Conservation (phyloP, 768 basidiomycete genomes). For the Cyathus striatus region DNA sequence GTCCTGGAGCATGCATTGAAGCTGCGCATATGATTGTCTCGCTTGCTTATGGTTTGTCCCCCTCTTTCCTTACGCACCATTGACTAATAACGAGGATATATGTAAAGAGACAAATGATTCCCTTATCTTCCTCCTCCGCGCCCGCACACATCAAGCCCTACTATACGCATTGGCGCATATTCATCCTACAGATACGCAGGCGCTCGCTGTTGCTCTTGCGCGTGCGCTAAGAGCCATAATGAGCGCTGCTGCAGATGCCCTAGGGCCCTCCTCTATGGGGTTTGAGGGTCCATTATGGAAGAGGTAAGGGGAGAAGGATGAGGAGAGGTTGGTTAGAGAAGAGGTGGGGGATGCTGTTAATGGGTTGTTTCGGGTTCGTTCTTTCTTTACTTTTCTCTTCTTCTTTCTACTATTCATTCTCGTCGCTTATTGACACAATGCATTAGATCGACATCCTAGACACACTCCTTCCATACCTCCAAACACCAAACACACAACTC, state of each 20-base stretch:
- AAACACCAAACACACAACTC: slow-evolving; percentile 25
- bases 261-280: slow-evolving; percentile 69
- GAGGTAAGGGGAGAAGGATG: too few species aligned
- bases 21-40: slow-evolving; percentile 75
- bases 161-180: slow-evolving; percentile 56
- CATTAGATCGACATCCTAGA: slow-evolving; percentile 63
- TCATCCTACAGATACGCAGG: slow-evolving; percentile 25
- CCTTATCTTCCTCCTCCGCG: slow-evolving; percentile 49
- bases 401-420: background rate
- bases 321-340: slow-evolving; percentile 32
- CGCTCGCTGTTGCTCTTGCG: slow-evolving; percentile 52
- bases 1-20: slow-evolving; percentile 57
- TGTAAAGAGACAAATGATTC: slow-evolving; percentile 57
- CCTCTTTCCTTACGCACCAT: background rate
- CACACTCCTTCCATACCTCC: slow-evolving; percentile 61
- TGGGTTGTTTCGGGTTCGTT: slow-evolving; percentile 53
- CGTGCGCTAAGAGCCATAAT: slow-evolving; percentile 60
- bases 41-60: slow-evolving; percentile 55
- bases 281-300: too few species aligned
- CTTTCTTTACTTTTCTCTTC: background rate
- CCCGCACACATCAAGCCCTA: slow-evolving; percentile 55
- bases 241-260: slow-evolving; percentile 56
- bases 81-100: too few species aligned
- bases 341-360: slow-evolving; percentile 57
- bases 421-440: too few species aligned